Base-by-base conservation (phyloP, 352 stramenopile genomes). In the Chrysophaeum taylorii region DNA sequence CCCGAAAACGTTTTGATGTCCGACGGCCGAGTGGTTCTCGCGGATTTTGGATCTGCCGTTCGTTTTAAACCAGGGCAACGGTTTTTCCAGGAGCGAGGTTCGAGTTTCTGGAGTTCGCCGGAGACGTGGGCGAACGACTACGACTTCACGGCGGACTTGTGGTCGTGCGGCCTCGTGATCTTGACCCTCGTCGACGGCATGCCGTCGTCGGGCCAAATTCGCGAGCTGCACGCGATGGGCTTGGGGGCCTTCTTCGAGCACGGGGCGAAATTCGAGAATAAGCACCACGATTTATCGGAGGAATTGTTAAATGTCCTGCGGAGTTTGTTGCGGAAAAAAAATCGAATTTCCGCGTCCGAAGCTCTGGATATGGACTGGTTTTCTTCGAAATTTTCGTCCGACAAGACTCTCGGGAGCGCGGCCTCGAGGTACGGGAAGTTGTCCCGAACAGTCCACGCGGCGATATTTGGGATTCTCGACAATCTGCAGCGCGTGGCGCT, bases 81-180 rank as follows among this genome's bases (percentile, higher is more conserved):
- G 18, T 60, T 23, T 25, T 4, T 7, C 18, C 5, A 5, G 18
- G 48, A 60, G 5, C 5, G 5, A 18, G 48, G 48, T 4, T 60
- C 48, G 5, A 18, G 18, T 25, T 60, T 60, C 48, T 60, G 48
- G 48, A 60, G 48, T 25, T 23, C 5, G 18, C 48, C 48, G 18
- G 48, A 60, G 48, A 25, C 25, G 18, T 60, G 48, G 48, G 48
- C 48, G 48, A 18, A 9, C 48, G 48, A 60, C 48, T 60, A 60
- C 48, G 48, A 60, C 48, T 25, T 33, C 48, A 18, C 18, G 18
- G 48, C 18, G 18, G 48, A 60, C 48, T 18, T 60, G 18, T 60
- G 33, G 18, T 60, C 48, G 18, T 5, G 5, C 48, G 48, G 48
- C 48, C 18, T 60, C 18, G 48, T 60, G 48, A 18, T 60, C 18